Base-by-base conservation (phyloP, 2,329 filamentous ascomycete species). In the Exophiala dermatitidis region DNA sequence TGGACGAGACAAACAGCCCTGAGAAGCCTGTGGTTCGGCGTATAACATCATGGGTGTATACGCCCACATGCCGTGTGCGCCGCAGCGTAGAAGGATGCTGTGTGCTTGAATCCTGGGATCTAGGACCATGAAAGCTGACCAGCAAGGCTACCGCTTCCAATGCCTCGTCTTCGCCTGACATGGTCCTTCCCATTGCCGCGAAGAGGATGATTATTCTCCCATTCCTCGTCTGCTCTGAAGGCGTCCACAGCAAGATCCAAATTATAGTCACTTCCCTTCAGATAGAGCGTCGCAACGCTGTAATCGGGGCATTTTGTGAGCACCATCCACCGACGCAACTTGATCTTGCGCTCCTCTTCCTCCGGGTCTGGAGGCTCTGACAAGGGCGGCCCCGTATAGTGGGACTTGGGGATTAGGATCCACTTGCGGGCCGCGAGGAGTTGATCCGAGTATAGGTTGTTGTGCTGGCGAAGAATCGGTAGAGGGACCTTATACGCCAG, bases 311-410 rank as follows among this genome's bases (percentile, higher is more conserved):
- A 84, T 66, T 91, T 91, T 70, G 84, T 88, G 1, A 77, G 76
- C 1, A 88, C 82, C 87, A 90, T 90, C 75, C 85, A 91, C 57
- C 85, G 79, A 40, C 88, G 76, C 33, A 91, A 77, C 65, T 83
- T 84, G 12, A 73, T 76, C 70, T 88, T 90, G 58, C 82, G 73
- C 69, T 87, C 84, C 63, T 89, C 86, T 43, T 86, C 84, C 65
- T 88, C 86, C 2, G 61, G 54, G 50, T 63, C 56, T 4, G 62
- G 62, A 7, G 60, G 60, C n/a, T 52, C 51, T 1, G 58, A 60
- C 28, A 64, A 41, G 9, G 60, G 42, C 8, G 58, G 82, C 3
- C 77, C 82, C 61, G 80, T 81, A 71, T 86, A 88, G 64, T 80
- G 82, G 52, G 82, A 77, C 2, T 81, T 82, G 0, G 88, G 88